Conservation (phyloP, 139 green algal species). For the Asterochloris erici region DNA sequence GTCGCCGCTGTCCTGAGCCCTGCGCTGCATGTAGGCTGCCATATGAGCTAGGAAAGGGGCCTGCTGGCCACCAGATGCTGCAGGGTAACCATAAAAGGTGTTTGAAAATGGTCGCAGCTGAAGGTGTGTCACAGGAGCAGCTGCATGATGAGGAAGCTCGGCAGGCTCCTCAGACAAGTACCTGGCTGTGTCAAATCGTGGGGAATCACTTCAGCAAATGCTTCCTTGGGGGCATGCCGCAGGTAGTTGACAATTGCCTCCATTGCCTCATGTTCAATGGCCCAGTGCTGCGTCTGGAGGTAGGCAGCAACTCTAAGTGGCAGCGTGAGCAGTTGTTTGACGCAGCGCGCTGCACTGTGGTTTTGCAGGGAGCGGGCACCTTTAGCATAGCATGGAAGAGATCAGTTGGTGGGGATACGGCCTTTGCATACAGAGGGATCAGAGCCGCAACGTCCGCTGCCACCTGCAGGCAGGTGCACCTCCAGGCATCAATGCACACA, state of each 20-base stretch:
- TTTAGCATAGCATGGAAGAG: conserved; percentile 2
- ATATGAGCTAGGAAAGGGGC: too few species aligned
- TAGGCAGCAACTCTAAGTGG: not conserved
- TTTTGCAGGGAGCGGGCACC: not conserved
- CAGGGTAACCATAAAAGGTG: too few species aligned
- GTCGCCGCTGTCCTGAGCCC: too few species aligned
- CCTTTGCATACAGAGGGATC: conserved; percentile 2
- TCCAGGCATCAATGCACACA: too few species aligned
- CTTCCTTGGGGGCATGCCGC: not conserved
- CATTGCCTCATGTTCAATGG: conserved; percentile 20
- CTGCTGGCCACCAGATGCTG: too few species aligned
- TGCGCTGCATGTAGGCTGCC: too few species aligned
- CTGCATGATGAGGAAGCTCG: too few species aligned
- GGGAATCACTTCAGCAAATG: too few species aligned
- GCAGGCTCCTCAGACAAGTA: too few species aligned
- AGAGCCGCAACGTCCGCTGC: conserved; percentile 3
- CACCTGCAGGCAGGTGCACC: not conserved
- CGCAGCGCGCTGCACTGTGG: not conserved
- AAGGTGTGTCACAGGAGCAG: too few species aligned
- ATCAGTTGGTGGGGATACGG: not conserved
- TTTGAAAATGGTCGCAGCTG: too few species aligned
- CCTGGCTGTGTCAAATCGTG: too few species aligned
- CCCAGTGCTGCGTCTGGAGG: conserved; percentile 17
- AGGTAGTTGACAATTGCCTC: conserved; percentile 7
- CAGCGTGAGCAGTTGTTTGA: not conserved